Evolutionary conservation across 23 red algal species (phyloP), one percentile per base, ranked within the genome.

Genomic region (Pyropia yezoensis): DNA sequence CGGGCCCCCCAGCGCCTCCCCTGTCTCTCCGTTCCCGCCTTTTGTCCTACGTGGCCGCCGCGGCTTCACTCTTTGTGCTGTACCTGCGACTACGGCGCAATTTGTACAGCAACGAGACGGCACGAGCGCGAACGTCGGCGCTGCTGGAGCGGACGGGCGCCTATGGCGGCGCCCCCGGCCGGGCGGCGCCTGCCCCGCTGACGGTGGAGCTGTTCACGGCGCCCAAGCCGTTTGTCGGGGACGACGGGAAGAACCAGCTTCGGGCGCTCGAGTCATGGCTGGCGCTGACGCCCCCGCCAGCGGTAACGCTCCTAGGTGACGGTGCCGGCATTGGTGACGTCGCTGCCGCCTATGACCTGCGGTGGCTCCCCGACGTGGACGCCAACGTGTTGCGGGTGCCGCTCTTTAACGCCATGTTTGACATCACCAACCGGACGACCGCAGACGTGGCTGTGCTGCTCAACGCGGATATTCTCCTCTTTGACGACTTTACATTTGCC

Each of bases 391-490:
- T 75, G 20, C 78, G 84, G 20, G 75, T 96, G 7, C 92, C 92
- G 14, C 72, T 96, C 54, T 89, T 96, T 15, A 63, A 80, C 63
- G 70, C 85, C 32, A 90, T 96, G 71, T 47, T 96, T 11, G 61
- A 63, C 25, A 65, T 62, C 15, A 68, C 84, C 7, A 71, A 76
- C 57, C 47, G 49, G 34, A 75, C 75, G 23, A 54, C 54, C 25
- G 63, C 76, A 33, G 61, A 71, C 14, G 79, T 96, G 18, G 61
- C 70, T 3, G 72, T 96, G 3, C 62, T 96, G 19, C 52, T 89
- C 28, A 96, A 96, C 49, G 74, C 85, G 14, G 92, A 96, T 49
- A 89, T 96, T 9, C 47, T 89, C 18, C 59, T 96, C 15, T 88
- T 83, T 66, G 73, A 83, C 33, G 85, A 96, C 25, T 80, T 96